Evolutionary conservation across 352 stramenopile species (phyloP).

Genomic region (Phytopythium litorale): DNA sequence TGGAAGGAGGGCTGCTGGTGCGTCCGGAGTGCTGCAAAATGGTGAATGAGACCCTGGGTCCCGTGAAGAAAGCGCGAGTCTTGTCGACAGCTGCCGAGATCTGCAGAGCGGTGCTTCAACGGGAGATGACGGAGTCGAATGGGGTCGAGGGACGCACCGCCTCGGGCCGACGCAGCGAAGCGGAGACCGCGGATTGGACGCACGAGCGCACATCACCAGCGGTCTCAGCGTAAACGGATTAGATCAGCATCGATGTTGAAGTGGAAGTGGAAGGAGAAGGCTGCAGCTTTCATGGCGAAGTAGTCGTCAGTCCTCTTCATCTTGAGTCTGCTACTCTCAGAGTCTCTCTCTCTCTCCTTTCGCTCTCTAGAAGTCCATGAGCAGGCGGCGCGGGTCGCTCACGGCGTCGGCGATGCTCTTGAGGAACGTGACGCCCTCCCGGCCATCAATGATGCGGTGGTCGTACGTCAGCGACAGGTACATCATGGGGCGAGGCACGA

Average conservation of each 20-base stretch:
- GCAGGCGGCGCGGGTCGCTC: slow-evolving; percentile 91
- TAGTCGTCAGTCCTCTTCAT: neutral
- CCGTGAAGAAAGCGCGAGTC: too few relatives aligned
- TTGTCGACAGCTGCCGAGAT: too few relatives aligned
- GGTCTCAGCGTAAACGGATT: too few relatives aligned
- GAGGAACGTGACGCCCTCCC: slow-evolving; percentile 99
- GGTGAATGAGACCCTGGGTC: neutral
- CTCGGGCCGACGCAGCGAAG: neutral
- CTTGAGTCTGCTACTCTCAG: neutral
- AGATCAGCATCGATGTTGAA: neutral
- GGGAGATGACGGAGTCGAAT: too few relatives aligned
- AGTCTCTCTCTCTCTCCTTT: slow-evolving; percentile 3
- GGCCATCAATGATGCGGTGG: slow-evolving; percentile 99
- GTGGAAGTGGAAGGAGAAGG: neutral
- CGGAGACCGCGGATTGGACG: neutral
- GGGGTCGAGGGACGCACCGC: too few relatives aligned
- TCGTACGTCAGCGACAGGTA: slow-evolving; percentile 99
- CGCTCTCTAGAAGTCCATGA: slow-evolving; percentile 71
- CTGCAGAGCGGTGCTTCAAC: too few relatives aligned
- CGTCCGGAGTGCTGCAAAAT: neutral
- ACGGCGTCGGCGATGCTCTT: slow-evolving; percentile 98
- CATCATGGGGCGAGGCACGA: slow-evolving; percentile 99
- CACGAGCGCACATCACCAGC: too few relatives aligned
- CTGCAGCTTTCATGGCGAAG: too few relatives aligned
- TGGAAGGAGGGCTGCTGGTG: neutral